Conservation (phyloP, 2,329 filamentous ascomycete species). For the Plenodomus biglobosus region DNA sequence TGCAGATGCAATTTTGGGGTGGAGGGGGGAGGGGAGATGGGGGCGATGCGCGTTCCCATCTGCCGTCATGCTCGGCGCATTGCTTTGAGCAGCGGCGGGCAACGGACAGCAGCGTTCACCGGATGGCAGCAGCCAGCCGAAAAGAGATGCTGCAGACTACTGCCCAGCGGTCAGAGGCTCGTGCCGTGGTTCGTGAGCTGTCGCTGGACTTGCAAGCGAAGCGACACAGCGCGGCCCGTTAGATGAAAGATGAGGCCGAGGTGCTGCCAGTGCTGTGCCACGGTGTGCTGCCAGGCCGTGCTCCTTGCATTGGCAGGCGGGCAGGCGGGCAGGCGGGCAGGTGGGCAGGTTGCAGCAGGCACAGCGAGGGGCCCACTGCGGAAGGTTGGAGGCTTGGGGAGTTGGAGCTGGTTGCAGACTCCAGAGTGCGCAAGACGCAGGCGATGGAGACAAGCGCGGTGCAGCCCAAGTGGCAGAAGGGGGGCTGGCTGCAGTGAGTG, state of each 20-base stretch:
- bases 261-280: slow-evolving; percentile 11
- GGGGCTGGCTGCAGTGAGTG: slow-evolving; percentile 3
- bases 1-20: not conserved
- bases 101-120: slow-evolving; percentile 5
- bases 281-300: slow-evolving; percentile 5
- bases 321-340: not conserved
- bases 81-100: slow-evolving; percentile 2
- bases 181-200: slow-evolving; percentile 25
- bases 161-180: slow-evolving; percentile 11
- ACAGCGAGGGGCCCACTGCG: not conserved
- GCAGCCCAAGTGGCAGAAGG: slow-evolving; percentile 4
- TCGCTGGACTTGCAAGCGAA: slow-evolving; percentile 17
- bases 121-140: slow-evolving; percentile 7
- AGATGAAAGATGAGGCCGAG: slow-evolving; percentile 25
- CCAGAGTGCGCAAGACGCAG: not conserved
- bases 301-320: slow-evolving; percentile 3
- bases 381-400: not conserved
- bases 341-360: not conserved
- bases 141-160: slow-evolving; percentile 1
- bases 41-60: not conserved
- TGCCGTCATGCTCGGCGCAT: not conserved
- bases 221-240: slow-evolving; percentile 21
- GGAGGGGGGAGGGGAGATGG: too few species aligned
- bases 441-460: slow-evolving; percentile 1
- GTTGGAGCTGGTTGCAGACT: not conserved